Evolutionary conservation across 2,329 filamentous ascomycete species (phyloP).

Genomic region (Curvularia sp.): DNA sequence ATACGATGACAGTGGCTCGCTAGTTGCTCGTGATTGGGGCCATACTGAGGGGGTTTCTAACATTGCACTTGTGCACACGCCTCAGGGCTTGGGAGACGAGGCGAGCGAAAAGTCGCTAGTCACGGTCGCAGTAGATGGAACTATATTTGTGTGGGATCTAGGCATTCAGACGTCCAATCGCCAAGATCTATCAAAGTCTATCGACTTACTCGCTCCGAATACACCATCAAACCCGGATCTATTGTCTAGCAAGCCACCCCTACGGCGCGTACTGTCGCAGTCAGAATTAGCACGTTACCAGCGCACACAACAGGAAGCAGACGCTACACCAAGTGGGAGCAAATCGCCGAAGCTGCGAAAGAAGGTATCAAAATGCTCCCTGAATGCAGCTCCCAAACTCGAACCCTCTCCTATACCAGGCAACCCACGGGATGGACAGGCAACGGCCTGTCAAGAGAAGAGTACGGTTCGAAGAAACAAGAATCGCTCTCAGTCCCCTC

Average conservation of each 20-base stretch:
- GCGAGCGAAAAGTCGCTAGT: conserved; percentile 58
- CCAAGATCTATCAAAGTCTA: conserved; percentile 45
- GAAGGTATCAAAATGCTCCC: conserved; percentile 61
- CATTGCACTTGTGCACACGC: conserved; percentile 64
- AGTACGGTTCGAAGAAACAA: conserved; percentile 40
- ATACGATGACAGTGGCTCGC: conserved; percentile 80
- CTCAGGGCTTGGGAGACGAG: conserved; percentile 56
- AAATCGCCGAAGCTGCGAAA: conserved; percentile 61
- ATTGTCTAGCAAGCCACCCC: conserved; percentile 66
- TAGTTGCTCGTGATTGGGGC: conserved; percentile 90
- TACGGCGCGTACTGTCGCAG: conserved; percentile 85
- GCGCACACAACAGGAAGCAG: conserved; percentile 54
- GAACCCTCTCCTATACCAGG: conserved; percentile 52
- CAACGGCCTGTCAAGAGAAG: conserved; percentile 25
- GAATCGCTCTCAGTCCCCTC: conserved; percentile 55
- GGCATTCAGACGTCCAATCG: conserved; percentile 40
- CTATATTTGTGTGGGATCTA: conserved; percentile 58
- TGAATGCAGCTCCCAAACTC: conserved; percentile 56
- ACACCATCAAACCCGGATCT: conserved; percentile 45
- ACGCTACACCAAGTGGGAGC: conserved; percentile 51
- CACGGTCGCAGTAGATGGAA: conserved; percentile 60
- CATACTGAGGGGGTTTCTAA: conserved; percentile 94
- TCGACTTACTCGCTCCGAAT: conserved; percentile 47
- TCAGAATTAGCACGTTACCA: conserved; percentile 84
- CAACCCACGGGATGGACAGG: conserved; percentile 31